phyloP scores from a whole-genome alignment of 1,284 basidiomycete species.

The Schizopora paradoxa region DNA sequence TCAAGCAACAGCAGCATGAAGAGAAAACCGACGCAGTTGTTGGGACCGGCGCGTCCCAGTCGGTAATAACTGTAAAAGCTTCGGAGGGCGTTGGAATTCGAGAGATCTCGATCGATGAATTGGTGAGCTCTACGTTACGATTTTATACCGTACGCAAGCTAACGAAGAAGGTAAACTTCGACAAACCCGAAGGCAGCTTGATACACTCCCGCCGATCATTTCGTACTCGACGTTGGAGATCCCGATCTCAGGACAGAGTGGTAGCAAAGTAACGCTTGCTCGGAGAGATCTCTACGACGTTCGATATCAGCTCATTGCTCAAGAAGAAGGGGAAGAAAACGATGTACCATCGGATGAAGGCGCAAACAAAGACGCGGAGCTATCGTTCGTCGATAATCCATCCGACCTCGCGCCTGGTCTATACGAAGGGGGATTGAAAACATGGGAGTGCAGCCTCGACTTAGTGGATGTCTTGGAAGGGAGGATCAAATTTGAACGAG shows the following conservation, averaged over 20 bases:
- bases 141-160: neutral
- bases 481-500: conserved; percentile 24
- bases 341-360: neutral
- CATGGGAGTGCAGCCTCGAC: conserved; percentile 95
- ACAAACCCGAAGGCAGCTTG: conserved; percentile 18
- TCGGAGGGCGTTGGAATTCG: neutral
- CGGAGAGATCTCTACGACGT: conserved; percentile 58
- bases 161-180: neutral
- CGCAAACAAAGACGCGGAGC: conserved; percentile 4
- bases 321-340: conserved; percentile 3
- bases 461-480: conserved; percentile 51
- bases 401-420: conserved; percentile 90
- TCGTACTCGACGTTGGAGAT: conserved; percentile 19
- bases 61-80: neutral
- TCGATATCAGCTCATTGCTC: conserved; percentile 43
- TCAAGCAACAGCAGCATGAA: neutral
- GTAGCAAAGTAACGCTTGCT: conserved; percentile 27
- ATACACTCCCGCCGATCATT: conserved; percentile 16
- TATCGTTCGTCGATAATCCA: conserved; percentile 70
- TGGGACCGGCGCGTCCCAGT: neutral
- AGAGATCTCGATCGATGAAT: conserved; percentile 12
- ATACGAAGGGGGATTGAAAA: conserved; percentile 96
- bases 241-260: conserved; percentile 3
- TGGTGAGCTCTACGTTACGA: conserved; percentile 3
- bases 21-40: neutral